Evolutionary conservation across 1,284 basidiomycete species (phyloP).

Genomic region (Marasmius sp.): DNA sequence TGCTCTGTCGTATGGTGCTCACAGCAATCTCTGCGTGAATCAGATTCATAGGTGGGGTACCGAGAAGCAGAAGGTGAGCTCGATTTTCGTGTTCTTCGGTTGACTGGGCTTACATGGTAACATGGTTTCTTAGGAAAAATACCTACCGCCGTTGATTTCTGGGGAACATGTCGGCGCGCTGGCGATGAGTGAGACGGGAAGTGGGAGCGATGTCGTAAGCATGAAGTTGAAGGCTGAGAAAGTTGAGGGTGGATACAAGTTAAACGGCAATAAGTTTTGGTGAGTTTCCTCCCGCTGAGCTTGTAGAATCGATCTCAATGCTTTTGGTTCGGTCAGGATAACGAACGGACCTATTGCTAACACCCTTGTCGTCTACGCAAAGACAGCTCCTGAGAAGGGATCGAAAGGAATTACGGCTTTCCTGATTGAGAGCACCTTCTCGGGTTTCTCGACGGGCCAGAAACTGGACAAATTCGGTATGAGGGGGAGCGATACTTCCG

Average conservation of each 20-base stretch:
- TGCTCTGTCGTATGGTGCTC: constrained; percentile 91
- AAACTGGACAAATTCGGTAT: constrained; percentile 96
- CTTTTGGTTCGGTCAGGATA: constrained; percentile 60
- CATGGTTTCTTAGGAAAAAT: constrained; percentile 48
- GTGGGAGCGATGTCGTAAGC: constrained; percentile 90
- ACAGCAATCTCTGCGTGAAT: constrained; percentile 90
- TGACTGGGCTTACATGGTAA: neutral
- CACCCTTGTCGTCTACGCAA: constrained; percentile 92
- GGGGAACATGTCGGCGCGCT: constrained; percentile 88
- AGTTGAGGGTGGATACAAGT: constrained; percentile 69
- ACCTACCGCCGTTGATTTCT: constrained; percentile 80
- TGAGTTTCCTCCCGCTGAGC: constrained; percentile 30
- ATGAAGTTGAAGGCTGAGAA: constrained; percentile 85
- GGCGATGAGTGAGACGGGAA: constrained; percentile 92
- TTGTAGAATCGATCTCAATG: neutral
- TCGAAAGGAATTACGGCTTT: constrained; percentile 94
- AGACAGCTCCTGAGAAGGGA: constrained; percentile 75
- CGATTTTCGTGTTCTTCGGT: no score
- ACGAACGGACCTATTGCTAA: constrained; percentile 92
- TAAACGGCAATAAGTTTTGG: constrained; percentile 96
- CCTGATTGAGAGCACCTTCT: constrained; percentile 79
- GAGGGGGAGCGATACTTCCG: constrained; percentile 94
- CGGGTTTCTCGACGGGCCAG: constrained; percentile 87
- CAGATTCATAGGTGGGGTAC: constrained; percentile 91
- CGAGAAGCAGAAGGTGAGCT: constrained; percentile 65